Conservation (phyloP, 352 stramenopile species). For the Globisporangium okanoganense region DNA sequence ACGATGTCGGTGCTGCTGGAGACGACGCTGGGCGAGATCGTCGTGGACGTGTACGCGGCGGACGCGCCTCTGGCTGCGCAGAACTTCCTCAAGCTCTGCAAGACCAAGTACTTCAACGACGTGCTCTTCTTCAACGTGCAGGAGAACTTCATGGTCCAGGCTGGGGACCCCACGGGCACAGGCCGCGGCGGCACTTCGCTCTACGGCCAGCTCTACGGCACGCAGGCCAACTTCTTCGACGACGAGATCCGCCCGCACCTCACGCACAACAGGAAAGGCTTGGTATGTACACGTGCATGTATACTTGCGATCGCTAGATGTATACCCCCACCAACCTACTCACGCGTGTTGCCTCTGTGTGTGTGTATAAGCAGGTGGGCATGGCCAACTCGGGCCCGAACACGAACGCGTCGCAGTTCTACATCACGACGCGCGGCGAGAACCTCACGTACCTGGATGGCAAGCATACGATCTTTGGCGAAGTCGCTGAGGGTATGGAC, state of each 20-base stretch:
- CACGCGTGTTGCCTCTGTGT: background rate
- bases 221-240: conserved; percentile 71
- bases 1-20: conserved; percentile 93
- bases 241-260: conserved; percentile 60
- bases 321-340: background rate
- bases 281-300: conserved; percentile 14
- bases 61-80: conserved; percentile 74
- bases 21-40: conserved; percentile 87
- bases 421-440: conserved; percentile 92
- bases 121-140: conserved; percentile 96
- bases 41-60: conserved; percentile 90
- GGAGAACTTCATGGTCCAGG: conserved; percentile 93
- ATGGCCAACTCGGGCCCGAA: conserved; percentile 84
- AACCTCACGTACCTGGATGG: conserved; percentile 91
- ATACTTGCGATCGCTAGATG: no score
- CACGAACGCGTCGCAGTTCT: conserved; percentile 93
- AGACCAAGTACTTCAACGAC: conserved; percentile 93
- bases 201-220: conserved; percentile 91
- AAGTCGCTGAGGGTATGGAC: conserved; percentile 93
- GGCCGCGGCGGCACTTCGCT: conserved; percentile 94
- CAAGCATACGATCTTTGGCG: conserved; percentile 90
- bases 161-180: conserved; percentile 89
- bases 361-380: conserved; percentile 31
- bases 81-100: conserved; percentile 97
- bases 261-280: conserved; percentile 50